A percentile compares a stretch with the other conserved stretches of the same genome.
These are phyloP conservation scores for Tirmania nivea DNA, from an alignment of 495 filamentous ascomycete species.

Conservation along the genomic window DNA sequence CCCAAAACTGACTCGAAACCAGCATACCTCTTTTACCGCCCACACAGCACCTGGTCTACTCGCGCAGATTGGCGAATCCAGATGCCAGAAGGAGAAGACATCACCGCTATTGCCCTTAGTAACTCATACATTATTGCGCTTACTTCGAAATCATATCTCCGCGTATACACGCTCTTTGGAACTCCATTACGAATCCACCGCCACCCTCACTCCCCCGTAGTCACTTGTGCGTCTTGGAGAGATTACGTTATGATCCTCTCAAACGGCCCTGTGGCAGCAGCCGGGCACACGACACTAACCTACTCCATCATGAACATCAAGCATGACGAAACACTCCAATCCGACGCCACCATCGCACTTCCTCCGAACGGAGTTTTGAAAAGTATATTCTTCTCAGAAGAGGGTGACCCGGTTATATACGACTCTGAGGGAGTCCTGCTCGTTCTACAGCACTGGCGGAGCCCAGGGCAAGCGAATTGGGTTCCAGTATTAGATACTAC, in stretches of 20 bases:
- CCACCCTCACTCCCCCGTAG: slow-evolving; percentile 70
- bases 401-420: slow-evolving; percentile 83
- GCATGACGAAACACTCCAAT: slow-evolving; percentile 77
- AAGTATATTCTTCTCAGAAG: slow-evolving; percentile 78
- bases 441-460: slow-evolving; percentile 76
- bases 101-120: slow-evolving; percentile 73
- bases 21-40: slow-evolving; percentile 83
- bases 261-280: slow-evolving; percentile 62
- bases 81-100: slow-evolving; percentile 57
- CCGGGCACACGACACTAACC: slow-evolving; percentile 49
- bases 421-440: slow-evolving; percentile 73
- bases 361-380: slow-evolving; percentile 45
- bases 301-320: slow-evolving; percentile 90
- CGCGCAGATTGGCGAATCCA: slow-evolving; percentile 75
- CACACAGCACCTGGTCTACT: slow-evolving; percentile 89
- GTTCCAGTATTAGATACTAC: slow-evolving; percentile 78
- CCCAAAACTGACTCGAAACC: slow-evolving; percentile 42
- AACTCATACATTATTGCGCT: slow-evolving; percentile 76
- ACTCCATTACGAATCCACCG: slow-evolving; percentile 71
- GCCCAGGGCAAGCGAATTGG: slow-evolving; percentile 66
- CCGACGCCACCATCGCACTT: slow-evolving; percentile 73
- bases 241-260: slow-evolving; percentile 89
- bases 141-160: slow-evolving; percentile 66
- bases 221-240: slow-evolving; percentile 77
- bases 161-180: slow-evolving; percentile 82